phyloP scores from a whole-genome alignment of 495 filamentous ascomycete species.

The Geoglossum glabrum region DNA sequence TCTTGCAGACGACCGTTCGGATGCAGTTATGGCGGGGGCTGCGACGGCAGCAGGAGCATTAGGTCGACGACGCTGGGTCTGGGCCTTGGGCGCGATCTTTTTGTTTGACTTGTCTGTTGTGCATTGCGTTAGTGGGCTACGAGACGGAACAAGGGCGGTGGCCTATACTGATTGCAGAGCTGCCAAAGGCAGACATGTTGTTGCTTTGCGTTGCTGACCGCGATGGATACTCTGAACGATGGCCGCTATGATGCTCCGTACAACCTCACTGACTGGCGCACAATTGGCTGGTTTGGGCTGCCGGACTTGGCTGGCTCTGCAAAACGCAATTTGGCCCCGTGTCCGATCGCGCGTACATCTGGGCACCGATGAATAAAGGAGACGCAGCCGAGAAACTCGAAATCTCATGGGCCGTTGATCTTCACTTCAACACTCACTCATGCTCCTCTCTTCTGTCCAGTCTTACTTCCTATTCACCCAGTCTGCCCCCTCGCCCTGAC shows the following conservation, averaged over 20 bases:
- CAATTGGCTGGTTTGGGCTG: not conserved
- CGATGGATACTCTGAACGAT: too few species aligned
- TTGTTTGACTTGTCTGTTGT: constrained; percentile 16
- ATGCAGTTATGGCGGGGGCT: constrained; percentile 1
- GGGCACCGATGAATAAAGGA: not conserved
- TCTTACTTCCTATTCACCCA: constrained; percentile 9
- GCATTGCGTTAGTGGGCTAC: not conserved
- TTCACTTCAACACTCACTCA: constrained; percentile 18
- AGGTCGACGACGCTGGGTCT: constrained; percentile 12
- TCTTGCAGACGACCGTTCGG: constrained; percentile 1
- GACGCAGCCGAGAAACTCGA: not conserved
- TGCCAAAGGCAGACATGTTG: constrained; percentile 36
- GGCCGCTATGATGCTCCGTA: too few species aligned
- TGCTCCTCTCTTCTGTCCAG: constrained; percentile 19
- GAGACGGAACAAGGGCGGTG: not conserved
- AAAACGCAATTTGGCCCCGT: constrained; percentile 3
- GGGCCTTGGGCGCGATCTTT: constrained; percentile 18
- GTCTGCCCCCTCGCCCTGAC: too few species aligned
- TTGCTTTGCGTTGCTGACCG: too few species aligned
- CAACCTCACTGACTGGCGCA: too few species aligned
- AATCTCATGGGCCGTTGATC: constrained; percentile 11
- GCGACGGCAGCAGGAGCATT: constrained; percentile 7
- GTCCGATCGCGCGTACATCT: not conserved
- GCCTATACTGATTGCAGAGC: constrained; percentile 36
- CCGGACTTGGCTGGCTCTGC: constrained; percentile 19